phyloP scores from a whole-genome alignment of 129 eudicot genomes.

The Flaveria trinervia region DNA sequence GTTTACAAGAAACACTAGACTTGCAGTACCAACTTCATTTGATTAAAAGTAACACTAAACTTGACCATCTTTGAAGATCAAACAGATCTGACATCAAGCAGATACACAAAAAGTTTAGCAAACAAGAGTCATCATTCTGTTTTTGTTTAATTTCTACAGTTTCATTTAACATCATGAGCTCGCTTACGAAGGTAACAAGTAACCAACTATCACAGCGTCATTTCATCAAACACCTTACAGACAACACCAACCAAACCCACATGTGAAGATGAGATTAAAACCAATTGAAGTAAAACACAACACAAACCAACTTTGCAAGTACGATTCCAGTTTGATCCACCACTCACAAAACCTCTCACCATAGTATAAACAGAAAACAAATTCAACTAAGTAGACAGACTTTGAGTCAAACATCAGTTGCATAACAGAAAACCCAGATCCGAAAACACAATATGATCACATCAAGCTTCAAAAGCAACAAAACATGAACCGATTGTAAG shows the following conservation, averaged over 20 bases:
- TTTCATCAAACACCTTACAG: slow-evolving; percentile 18
- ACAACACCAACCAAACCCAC: neutral
- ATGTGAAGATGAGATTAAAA: neutral
- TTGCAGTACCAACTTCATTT: neutral
- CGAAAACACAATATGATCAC: neutral
- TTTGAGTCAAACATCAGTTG: neutral
- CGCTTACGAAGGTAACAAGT: too few relatives aligned
- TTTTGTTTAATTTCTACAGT: too few relatives aligned
- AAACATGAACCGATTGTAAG: neutral
- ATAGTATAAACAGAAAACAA: too few relatives aligned
- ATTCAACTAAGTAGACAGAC: too few relatives aligned
- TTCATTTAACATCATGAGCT: too few relatives aligned
- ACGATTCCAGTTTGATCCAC: too few relatives aligned
- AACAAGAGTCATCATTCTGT: too few relatives aligned
- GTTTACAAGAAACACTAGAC: neutral
- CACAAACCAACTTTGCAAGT: too few relatives aligned
- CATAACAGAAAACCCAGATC: slow-evolving; percentile 20
- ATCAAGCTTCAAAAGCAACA: neutral
- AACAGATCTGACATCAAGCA: neutral
- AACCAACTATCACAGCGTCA: neutral
- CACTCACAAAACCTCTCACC: too few relatives aligned
- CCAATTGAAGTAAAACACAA: too few relatives aligned
- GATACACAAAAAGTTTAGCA: too few relatives aligned
- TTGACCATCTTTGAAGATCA: neutral
- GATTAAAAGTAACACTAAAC: neutral